Evolutionary conservation across 371 early-diverging fungal species (phyloP).

Genomic region (Apophysomyces ossiformis): DNA sequence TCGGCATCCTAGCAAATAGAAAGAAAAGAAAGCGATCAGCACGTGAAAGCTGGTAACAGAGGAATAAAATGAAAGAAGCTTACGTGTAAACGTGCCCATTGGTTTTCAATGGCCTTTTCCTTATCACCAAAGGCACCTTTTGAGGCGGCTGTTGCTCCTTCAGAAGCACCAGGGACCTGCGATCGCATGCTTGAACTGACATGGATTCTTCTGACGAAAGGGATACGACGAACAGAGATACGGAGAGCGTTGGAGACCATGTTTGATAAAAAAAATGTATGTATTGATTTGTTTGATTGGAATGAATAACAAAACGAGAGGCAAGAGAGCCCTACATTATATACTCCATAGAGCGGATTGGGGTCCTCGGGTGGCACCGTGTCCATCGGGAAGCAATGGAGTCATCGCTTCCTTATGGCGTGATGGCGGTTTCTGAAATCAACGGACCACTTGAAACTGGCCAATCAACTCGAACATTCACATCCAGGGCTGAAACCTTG

Average conservation of each 20-base stretch:
- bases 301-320: too few species aligned
- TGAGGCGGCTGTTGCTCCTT: constrained; percentile 43
- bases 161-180: constrained; percentile 22
- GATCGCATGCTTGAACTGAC: neutral
- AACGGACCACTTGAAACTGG: too few species aligned
- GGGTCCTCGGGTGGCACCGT: too few species aligned
- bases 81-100: constrained; percentile 52
- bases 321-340: too few species aligned
- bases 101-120: constrained; percentile 55
- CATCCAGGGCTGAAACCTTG: too few species aligned
- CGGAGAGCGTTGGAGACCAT: neutral
- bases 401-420: too few species aligned
- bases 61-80: constrained; percentile 14
- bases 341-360: too few species aligned
- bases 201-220: constrained; percentile 2
- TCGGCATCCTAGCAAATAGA: constrained; percentile 42
- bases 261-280: too few species aligned
- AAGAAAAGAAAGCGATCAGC: neutral
- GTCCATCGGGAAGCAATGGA: too few species aligned
- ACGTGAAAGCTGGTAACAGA: neutral
- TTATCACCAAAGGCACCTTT: constrained; percentile 48
- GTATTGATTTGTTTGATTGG: too few species aligned
- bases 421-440: too few species aligned
- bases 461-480: too few species aligned
- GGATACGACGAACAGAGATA: neutral